Conservation (phyloP, 2,329 filamentous ascomycete species). For the Phyllosticta citriasiana region DNA sequence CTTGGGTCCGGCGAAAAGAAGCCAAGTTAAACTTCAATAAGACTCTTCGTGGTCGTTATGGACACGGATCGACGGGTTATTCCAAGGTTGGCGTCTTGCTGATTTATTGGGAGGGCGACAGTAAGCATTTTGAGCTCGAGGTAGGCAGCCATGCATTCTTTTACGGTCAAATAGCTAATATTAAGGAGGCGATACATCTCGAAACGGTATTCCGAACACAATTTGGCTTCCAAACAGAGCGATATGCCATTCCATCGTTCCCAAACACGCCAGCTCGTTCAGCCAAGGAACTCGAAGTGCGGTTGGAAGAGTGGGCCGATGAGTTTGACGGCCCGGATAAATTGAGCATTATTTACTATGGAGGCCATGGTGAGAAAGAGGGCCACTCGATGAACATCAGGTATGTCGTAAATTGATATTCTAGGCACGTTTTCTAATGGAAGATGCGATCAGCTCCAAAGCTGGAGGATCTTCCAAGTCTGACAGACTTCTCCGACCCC, state of each 20-base stretch:
- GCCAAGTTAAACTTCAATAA: conserved; percentile 12
- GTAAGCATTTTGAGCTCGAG: conserved; percentile 11
- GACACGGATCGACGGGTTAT: conserved; percentile 13
- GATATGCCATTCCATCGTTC: conserved; percentile 11
- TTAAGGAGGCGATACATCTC: conserved; percentile 5
- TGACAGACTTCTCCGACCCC: neutral
- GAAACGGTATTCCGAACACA: conserved; percentile 8
- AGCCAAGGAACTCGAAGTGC: neutral
- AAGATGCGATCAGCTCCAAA: neutral
- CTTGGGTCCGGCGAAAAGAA: neutral
- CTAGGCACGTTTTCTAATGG: neutral
- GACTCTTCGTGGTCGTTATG: conserved; percentile 13
- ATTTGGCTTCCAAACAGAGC: conserved; percentile 12
- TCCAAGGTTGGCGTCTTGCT: conserved; percentile 13
- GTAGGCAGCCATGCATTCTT: conserved; percentile 2
- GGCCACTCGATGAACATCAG: conserved; percentile 1
- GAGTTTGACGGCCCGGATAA: conserved; percentile 11
- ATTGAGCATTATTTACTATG: conserved; percentile 15
- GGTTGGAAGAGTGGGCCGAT: conserved; percentile 8
- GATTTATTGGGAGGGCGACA: conserved; percentile 12
- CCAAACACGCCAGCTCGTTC: neutral
- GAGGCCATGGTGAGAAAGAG: conserved; percentile 11
- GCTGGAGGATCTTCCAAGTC: neutral
- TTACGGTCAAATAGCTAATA: neutral
- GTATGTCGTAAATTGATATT: neutral